These are phyloP conservation scores for Wickerhamiella lipophila DNA, from an alignment of 805 yeast species.

Conservation along the genomic window DNA sequence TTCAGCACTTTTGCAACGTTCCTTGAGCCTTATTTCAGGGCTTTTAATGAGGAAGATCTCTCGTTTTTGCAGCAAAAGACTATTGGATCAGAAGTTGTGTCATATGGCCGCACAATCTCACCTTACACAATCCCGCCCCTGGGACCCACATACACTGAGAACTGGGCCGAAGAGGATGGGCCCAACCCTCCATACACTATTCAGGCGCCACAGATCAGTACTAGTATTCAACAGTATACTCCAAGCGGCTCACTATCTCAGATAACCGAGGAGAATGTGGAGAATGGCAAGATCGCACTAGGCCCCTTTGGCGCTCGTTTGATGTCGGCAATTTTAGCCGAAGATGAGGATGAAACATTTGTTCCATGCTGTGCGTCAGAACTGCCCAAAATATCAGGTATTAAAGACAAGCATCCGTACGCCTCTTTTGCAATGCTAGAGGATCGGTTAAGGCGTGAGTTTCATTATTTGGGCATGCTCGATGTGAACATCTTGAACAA, in stretches of 20 bases:
- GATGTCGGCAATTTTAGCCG: constrained; percentile 57
- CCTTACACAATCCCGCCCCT: constrained; percentile 77
- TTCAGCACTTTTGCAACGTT: constrained; percentile 75
- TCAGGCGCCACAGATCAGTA: constrained; percentile 18
- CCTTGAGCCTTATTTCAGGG: constrained; percentile 73
- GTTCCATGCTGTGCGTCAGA: constrained; percentile 8
- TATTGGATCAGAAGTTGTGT: constrained; percentile 30
- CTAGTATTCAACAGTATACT: constrained; percentile 10
- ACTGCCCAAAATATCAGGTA: constrained; percentile 12
- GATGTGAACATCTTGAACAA: constrained; percentile 26
- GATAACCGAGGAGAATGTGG: constrained; percentile 31
- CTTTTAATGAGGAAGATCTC: constrained; percentile 68
- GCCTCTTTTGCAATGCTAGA: constrained; percentile 72
- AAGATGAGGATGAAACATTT: constrained; percentile 24
- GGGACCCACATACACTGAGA: constrained; percentile 69
- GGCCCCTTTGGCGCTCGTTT: constrained; percentile 85
- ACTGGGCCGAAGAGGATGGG: constrained; percentile 77
- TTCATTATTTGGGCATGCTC: constrained; percentile 80
- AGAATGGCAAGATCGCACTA: constrained; percentile 64
- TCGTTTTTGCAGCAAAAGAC: constrained; percentile 53
- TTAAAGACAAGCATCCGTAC: constrained; percentile 17
- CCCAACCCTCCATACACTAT: constrained; percentile 31
- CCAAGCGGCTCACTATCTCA: constrained; percentile 17
- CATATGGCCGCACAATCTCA: constrained; percentile 26
- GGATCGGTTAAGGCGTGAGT: constrained; percentile 74